These are phyloP conservation scores for Serendipita sp. DNA, from an alignment of 768 basidiomycete species.

Conservation along the genomic window DNA sequence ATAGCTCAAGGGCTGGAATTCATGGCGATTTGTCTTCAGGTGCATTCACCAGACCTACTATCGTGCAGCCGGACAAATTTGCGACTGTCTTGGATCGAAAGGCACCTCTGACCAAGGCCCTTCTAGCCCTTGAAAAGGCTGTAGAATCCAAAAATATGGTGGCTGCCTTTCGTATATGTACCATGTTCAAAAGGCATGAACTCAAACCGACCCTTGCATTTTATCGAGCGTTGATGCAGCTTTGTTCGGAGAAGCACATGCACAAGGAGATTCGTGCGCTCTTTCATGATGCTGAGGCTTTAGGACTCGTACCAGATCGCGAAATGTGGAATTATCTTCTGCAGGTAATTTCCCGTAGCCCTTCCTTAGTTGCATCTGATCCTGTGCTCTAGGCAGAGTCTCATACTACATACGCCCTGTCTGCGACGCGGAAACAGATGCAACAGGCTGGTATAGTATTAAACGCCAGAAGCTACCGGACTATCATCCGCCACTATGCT, in stretches of 20 bases:
- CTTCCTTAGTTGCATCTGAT: conserved; percentile 20
- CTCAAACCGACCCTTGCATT: conserved; percentile 36
- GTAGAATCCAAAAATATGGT: conserved; percentile 15
- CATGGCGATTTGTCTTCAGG: neutral
- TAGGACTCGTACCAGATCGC: conserved; percentile 31
- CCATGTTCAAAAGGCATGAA: conserved; percentile 40
- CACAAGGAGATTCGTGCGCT: conserved; percentile 45
- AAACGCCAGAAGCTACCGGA: conserved; percentile 36
- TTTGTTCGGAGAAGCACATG: conserved; percentile 27
- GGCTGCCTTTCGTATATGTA: conserved; percentile 29
- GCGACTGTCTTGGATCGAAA: neutral
- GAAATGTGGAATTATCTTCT: conserved; percentile 44
- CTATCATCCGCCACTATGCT: conserved; percentile 33
- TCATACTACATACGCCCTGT: conserved; percentile 15
- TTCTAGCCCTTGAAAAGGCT: neutral
- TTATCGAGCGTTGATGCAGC: conserved; percentile 41
- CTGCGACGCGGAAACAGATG: conserved; percentile 40
- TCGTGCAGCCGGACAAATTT: neutral
- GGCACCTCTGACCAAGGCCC: neutral
- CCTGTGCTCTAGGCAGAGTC: conserved; percentile 17
- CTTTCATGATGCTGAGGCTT: conserved; percentile 46
- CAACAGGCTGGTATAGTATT: conserved; percentile 29
- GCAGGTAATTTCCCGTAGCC: conserved; percentile 25
- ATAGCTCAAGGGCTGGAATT: too few species aligned
- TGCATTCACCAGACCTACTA: neutral